A percentile compares a stretch with the other conserved stretches of the same genome.
phyloP scores from a whole-genome alignment of 345 rosid species.

The Salix caprea region DNA sequence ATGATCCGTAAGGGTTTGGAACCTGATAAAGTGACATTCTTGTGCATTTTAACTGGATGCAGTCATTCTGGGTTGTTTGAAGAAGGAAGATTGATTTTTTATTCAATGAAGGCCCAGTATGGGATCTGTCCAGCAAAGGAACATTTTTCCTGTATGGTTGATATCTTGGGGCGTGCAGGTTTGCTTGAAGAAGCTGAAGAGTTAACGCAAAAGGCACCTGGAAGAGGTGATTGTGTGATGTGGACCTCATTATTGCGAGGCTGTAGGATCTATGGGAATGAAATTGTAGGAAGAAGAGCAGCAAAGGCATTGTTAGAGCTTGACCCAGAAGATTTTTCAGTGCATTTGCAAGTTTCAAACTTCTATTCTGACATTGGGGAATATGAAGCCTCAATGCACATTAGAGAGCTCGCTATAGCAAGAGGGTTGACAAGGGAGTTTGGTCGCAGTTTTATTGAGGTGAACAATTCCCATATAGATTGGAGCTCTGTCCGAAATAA shows the following conservation, averaged over 20 bases:
- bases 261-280: conserved; percentile 60
- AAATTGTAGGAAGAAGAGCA: conserved; percentile 57
- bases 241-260: conserved; percentile 80
- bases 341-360: conserved; percentile 56
- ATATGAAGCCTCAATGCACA: conserved; percentile 43
- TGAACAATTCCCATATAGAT: conserved; percentile 18
- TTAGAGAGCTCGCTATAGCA: conserved; percentile 47
- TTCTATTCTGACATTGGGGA: conserved; percentile 70
- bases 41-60: conserved; percentile 64
- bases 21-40: conserved; percentile 69
- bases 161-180: conserved; percentile 77
- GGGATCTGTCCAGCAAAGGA: conserved; percentile 47
- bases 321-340: conserved; percentile 49
- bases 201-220: conserved; percentile 46
- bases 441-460: conserved; percentile 56
- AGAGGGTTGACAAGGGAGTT: conserved; percentile 51
- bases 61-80: conserved; percentile 73
- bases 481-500: conserved; percentile 3
- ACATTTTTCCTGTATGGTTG: conserved; percentile 74
- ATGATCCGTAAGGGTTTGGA: conserved; percentile 49
- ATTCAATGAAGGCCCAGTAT: conserved; percentile 43
- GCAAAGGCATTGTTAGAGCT: conserved; percentile 56
- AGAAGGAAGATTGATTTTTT: conserved; percentile 49
- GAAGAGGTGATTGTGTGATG: conserved; percentile 47
- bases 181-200: conserved; percentile 58